phyloP scores from a whole-genome alignment of 371 early-diverging fungal genomes.

The Mucor saturninus region DNA sequence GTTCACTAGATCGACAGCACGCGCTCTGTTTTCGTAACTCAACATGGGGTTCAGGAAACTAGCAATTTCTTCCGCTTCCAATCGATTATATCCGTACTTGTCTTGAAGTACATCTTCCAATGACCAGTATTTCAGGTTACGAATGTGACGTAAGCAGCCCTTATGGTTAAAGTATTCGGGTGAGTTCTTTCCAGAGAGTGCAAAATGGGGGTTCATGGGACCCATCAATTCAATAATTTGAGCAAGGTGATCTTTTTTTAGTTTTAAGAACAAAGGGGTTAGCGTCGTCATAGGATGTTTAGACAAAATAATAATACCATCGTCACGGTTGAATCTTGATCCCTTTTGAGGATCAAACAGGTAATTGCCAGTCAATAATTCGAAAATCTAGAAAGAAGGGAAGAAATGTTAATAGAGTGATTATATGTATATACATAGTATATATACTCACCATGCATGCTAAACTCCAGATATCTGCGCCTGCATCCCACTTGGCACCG shows the following conservation, averaged over 20 bases:
- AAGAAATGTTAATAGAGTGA: no score
- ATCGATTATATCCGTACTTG: constrained; percentile 71
- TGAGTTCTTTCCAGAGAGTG: constrained; percentile 77
- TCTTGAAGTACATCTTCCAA: constrained; percentile 84
- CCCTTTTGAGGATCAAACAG: constrained; percentile 94
- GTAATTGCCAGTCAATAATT: constrained; percentile 94
- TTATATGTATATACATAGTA: neutral
- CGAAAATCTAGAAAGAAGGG: constrained; percentile 58
- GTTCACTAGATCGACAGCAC: constrained; percentile 59
- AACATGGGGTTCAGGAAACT: constrained; percentile 79
- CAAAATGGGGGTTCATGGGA: constrained; percentile 74
- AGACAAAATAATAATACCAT: constrained; percentile 58
- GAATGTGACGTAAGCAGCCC: constrained; percentile 86
- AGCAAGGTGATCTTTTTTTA: constrained; percentile 85
- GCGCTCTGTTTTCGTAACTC: constrained; percentile 63
- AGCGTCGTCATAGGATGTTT: no score
- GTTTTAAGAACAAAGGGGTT: no score
- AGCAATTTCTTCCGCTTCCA: constrained; percentile 64
- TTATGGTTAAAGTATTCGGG: constrained; percentile 79
- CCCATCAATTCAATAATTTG: constrained; percentile 95
- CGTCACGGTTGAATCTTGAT: constrained; percentile 83
- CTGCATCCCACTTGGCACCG: constrained; percentile 89
- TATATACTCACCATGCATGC: constrained; percentile 82
- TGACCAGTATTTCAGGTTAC: constrained; percentile 80
- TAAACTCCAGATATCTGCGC: constrained; percentile 98